Conservation (phyloP, 225 moss, liverwort and hornwort species). For the Bryoerythrophyllum caledonicum region DNA sequence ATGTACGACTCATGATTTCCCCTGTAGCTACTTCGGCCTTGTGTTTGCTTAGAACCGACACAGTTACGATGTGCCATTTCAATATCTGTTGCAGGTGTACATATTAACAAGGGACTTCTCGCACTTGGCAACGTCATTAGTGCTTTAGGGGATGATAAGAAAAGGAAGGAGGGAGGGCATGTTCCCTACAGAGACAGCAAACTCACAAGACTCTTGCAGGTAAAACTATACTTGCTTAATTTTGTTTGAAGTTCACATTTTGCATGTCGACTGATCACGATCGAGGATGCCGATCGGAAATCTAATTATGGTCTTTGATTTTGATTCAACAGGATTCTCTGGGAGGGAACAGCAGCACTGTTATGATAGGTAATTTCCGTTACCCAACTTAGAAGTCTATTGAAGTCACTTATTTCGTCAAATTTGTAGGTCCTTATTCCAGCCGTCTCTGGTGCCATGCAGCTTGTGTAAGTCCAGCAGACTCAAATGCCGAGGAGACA, state of each 20-base stretch:
- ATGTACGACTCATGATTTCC: too few species aligned
- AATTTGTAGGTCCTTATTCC: too few species aligned
- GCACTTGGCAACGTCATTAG: constrained; percentile 98
- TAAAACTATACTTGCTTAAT: background rate
- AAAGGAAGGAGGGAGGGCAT: constrained; percentile 93
- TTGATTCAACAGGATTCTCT: constrained; percentile 77
- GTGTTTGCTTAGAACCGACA: too few species aligned
- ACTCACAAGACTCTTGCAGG: constrained; percentile 92
- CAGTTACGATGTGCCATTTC: too few species aligned
- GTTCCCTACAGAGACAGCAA: constrained; percentile 97
- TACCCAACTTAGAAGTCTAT: background rate
- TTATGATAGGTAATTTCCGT: constrained; percentile 77
- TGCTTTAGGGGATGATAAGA: constrained; percentile 89
- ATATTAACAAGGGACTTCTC: constrained; percentile 90
- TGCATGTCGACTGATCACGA: too few species aligned
- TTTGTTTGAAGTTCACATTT: too few species aligned
- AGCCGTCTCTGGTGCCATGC: constrained; percentile 22
- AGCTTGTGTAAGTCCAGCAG: constrained; percentile 99
- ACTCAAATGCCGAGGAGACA: constrained; percentile 96
- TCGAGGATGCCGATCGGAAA: too few species aligned
- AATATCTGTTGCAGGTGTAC: constrained; percentile 61
- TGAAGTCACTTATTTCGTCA: too few species aligned
- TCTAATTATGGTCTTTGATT: background rate
- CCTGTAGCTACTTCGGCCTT: too few species aligned
- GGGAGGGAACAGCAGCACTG: constrained; percentile 95